Evolutionary conservation across 768 basidiomycete species (phyloP), one percentile per base, ranked within the genome.

Genomic region (Lactarius evosmus): DNA sequence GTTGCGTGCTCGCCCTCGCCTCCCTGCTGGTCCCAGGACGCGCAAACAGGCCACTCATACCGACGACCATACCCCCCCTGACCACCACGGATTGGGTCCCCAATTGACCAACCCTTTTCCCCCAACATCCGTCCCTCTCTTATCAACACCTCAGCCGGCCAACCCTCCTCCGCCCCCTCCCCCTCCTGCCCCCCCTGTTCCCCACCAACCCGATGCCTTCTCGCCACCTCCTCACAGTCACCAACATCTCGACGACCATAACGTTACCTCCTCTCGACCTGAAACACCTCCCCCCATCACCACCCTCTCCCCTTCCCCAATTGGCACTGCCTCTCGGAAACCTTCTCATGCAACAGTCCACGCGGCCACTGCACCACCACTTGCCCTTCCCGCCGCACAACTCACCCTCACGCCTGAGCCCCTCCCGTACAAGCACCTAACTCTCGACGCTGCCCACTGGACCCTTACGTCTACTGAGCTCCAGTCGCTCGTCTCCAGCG

Each of bases 401-500:
- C 27, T 66, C 7, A 33, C 40, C n/a, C 41, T 67, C 41, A 55
- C 53, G 12, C 68, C 66, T 8, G 59, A 63, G 11, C 60, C 62
- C 27, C 66, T 67, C 19, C 62, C 68, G 6, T 69, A 69, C 62
- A 58, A 61, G 7, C 44, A 64, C 19, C 62, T 69, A 9, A 64
- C 62, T 19, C 68, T 69, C 54, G 68, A 69, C 7, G 59, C 68
- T 14, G 68, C 68, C 17, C 68, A 69, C n/a, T 69, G 68, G 68
- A 64, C 68, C 7, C 62, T 69, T 17, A 64, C 62, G 11, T 67
- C 68, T 11, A 33, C 66, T 27, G 68, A 69, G 54, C 68, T 69
- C 44, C 68, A 69, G 33, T 33, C 56, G 17, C 62, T 69, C 29
- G 68, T 69, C 33, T 69, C 68, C 7, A 50, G 56, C 40, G 68